Conservation (phyloP, 352 stramenopile species). For the Pythium utonaiense region DNA sequence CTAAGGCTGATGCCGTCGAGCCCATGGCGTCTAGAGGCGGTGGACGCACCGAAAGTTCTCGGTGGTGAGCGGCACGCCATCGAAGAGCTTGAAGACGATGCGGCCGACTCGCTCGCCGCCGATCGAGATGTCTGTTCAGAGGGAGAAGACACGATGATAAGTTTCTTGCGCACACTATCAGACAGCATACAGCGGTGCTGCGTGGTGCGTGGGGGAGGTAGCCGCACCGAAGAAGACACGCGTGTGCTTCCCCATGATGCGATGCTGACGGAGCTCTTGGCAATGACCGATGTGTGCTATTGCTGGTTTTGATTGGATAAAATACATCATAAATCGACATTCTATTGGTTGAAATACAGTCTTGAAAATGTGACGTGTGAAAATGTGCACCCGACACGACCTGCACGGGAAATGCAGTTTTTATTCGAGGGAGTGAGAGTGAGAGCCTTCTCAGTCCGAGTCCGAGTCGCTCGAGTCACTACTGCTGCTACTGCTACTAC, state of each 20-base stretch:
- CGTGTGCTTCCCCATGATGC: conserved; percentile 18
- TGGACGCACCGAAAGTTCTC: conserved; percentile 58
- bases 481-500: conserved; percentile 20
- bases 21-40: background rate
- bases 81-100: conserved; percentile 64
- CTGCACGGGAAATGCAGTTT: no score
- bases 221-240: conserved; percentile 42
- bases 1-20: background rate
- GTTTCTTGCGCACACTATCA: background rate
- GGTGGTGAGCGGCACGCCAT: conserved; percentile 47
- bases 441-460: conserved; percentile 38
- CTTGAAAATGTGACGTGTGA: background rate
- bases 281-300: no score
- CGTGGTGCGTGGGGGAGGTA: no score
- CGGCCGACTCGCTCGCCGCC: conserved; percentile 65
- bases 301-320: conserved; percentile 12
- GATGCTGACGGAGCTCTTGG: background rate
- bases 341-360: background rate
- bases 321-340: background rate
- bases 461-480: conserved; percentile 23
- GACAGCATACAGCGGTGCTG: background rate
- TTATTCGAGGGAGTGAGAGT: background rate
- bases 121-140: conserved; percentile 85
- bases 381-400: no score
- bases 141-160: background rate